Conservation (phyloP, 73 alveolate species). For the Stentor coeruleus region DNA sequence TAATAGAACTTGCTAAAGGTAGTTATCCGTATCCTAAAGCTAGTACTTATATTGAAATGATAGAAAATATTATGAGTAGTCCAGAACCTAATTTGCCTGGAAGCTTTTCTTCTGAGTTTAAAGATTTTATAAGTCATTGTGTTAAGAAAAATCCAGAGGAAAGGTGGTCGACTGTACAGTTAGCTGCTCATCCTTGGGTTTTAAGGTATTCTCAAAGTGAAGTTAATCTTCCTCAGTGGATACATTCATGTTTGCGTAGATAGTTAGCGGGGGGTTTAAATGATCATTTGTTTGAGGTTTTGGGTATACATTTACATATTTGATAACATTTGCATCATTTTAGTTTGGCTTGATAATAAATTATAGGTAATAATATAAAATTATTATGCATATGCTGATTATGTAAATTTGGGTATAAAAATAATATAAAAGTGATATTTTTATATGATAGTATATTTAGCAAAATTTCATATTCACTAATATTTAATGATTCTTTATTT, state of each 20-base stretch:
- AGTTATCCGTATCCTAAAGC: constrained; percentile 80
- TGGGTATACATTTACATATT: no score
- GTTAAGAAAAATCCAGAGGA: constrained; percentile 72
- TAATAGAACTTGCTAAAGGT: constrained; percentile 90
- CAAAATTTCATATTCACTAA: no score
- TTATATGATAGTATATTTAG: no score
- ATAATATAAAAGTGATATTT: no score
- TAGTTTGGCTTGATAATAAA: no score
- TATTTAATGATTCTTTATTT: no score
- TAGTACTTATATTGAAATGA: constrained; percentile 59
- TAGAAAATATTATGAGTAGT: constrained; percentile 45
- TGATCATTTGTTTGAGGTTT: no score
- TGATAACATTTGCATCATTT: no score
- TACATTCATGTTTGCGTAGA: neutral
- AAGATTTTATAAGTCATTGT: constrained; percentile 75
- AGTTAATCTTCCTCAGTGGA: constrained; percentile 7
- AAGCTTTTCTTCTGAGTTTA: constrained; percentile 59
- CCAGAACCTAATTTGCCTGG: constrained; percentile 58
- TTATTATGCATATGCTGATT: no score
- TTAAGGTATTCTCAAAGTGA: constrained; percentile 11
- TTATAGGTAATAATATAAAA: no score
- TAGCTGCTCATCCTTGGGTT: constrained; percentile 71
- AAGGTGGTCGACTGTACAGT: constrained; percentile 67
- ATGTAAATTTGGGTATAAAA: no score
- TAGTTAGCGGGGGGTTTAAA: no score